These are phyloP conservation scores for Atkinsonella texensis DNA, from an alignment of 2,329 filamentous ascomycete species.

Conservation along the genomic window DNA sequence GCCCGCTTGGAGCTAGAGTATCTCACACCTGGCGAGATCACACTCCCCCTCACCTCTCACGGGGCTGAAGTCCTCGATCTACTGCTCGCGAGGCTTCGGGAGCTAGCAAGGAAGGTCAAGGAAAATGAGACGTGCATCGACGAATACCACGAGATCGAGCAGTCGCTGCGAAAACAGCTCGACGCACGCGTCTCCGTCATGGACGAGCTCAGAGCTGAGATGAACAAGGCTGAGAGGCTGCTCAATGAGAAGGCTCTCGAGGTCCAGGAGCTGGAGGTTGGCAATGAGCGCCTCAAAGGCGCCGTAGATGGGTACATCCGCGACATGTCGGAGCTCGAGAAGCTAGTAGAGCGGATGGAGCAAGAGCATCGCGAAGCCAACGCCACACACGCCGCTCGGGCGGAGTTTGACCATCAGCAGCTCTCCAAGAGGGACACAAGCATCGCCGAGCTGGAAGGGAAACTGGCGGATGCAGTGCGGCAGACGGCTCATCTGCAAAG, in stretches of 20 bases:
- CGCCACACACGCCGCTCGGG: conserved; percentile 20
- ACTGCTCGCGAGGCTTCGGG: conserved; percentile 36
- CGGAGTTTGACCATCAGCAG: conserved; percentile 21
- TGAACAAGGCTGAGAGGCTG: conserved; percentile 20
- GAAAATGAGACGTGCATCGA: conserved; percentile 44
- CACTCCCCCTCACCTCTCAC: conserved; percentile 37
- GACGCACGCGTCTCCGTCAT: conserved; percentile 38
- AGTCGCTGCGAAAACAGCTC: conserved; percentile 44
- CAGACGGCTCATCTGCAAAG: conserved; percentile 25
- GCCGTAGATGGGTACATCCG: conserved; percentile 40
- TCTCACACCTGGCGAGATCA: conserved; percentile 45
- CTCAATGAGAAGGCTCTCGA: conserved; percentile 26
- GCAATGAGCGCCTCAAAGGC: conserved; percentile 36
- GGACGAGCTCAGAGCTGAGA: conserved; percentile 32
- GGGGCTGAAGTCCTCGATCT: conserved; percentile 45
- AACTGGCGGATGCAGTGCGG: conserved; percentile 29
- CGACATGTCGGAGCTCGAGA: conserved; percentile 42
- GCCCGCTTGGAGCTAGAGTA: conserved; percentile 52
- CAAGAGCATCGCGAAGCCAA: conserved; percentile 18
- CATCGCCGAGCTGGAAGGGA: conserved; percentile 30
- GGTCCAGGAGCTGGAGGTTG: conserved; percentile 36
- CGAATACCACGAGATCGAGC: conserved; percentile 46
- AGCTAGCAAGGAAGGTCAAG: conserved; percentile 31
- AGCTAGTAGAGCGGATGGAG: conserved; percentile 37
- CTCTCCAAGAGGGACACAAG: conserved; percentile 24